These are phyloP conservation scores for Clathrus columnatus DNA, from an alignment of 768 basidiomycete genomes.

Conservation along the genomic window DNA sequence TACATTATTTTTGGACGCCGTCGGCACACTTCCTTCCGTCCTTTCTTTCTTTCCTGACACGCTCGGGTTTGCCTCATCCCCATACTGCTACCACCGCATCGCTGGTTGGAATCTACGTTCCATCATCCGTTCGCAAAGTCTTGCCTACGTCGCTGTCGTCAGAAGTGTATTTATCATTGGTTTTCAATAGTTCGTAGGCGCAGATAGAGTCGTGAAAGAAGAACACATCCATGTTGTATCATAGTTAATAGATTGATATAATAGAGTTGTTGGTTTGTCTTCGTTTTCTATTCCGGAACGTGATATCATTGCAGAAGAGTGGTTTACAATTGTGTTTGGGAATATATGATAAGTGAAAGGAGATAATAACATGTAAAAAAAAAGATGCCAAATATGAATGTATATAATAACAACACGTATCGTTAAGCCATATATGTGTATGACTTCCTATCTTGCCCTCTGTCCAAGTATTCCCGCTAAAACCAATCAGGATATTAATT, in stretches of 20 bases:
- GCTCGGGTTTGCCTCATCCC: neutral
- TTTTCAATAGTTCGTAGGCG: neutral
- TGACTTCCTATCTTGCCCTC: constrained; percentile 79
- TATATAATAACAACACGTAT: neutral
- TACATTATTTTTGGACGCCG: neutral
- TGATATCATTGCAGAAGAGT: neutral
- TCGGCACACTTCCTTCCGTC: neutral
- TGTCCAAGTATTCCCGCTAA: constrained; percentile 90
- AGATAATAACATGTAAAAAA: neutral
- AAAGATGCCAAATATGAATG: neutral
- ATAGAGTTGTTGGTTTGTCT: neutral
- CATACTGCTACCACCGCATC: neutral
- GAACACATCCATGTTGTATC: neutral
- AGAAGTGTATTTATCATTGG: neutral
- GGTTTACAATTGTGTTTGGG: neutral
- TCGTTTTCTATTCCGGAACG: too few relatives aligned
- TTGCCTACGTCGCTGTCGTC: neutral
- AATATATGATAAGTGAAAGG: neutral
- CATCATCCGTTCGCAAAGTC: neutral
- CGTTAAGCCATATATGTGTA: constrained; percentile 64
- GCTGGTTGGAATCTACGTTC: neutral
- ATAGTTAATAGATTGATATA: neutral
- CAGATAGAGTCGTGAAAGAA: neutral
- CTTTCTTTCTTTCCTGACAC: neutral
- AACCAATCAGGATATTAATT: neutral